phyloP scores from a whole-genome alignment of 1,139 yeast genomes.

The Taphrina flavorubra region DNA sequence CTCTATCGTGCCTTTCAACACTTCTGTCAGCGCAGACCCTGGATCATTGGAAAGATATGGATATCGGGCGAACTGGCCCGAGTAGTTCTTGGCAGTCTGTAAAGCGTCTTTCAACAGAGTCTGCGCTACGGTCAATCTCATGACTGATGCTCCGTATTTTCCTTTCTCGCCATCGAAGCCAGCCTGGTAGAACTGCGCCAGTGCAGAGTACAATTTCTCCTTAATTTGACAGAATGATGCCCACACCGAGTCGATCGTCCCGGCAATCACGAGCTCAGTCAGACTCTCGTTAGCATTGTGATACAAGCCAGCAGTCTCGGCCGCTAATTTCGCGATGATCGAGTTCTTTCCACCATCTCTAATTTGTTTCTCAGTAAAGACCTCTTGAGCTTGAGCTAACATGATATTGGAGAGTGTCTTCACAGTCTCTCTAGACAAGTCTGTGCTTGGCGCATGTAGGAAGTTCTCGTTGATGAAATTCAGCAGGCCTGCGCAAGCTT shows the following conservation, averaged over 20 bases:
- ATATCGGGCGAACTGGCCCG: constrained; percentile 31
- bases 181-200: constrained; percentile 62
- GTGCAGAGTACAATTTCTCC: constrained; percentile 41
- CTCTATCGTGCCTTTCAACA: constrained; percentile 48
- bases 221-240: constrained; percentile 53
- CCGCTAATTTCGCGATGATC: constrained; percentile 72
- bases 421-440: constrained; percentile 72
- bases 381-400: constrained; percentile 89
- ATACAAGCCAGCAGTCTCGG: constrained; percentile 65
- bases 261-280: constrained; percentile 56
- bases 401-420: constrained; percentile 67
- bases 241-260: constrained; percentile 58
- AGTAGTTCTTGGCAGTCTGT: constrained; percentile 39
- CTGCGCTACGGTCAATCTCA: constrained; percentile 63
- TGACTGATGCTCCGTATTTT: constrained; percentile 79
- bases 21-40: constrained; percentile 47
- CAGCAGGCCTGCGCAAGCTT: constrained; percentile 80
- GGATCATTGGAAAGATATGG: constrained; percentile 42
- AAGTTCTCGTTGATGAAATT: constrained; percentile 78
- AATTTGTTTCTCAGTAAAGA: constrained; percentile 70
- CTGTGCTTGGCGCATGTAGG: constrained; percentile 86
- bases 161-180: constrained; percentile 58
- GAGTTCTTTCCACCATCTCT: constrained; percentile 59
- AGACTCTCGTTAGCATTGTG: constrained; percentile 59
- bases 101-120: constrained; percentile 46